These are phyloP conservation scores for Pulveroboletus sp. DNA, from an alignment of 768 basidiomycete genomes.

Conservation along the genomic window DNA sequence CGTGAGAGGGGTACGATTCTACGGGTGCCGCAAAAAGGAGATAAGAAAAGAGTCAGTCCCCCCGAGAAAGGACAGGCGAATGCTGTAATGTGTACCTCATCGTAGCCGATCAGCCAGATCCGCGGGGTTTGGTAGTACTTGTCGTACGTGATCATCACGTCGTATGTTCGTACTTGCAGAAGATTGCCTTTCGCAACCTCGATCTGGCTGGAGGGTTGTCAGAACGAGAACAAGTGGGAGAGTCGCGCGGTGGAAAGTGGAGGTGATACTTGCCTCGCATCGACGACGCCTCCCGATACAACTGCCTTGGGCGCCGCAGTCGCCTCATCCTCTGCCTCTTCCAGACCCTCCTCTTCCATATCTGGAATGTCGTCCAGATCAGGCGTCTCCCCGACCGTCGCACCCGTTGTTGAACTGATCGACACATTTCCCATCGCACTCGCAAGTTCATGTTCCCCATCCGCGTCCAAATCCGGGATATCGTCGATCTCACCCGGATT, in stretches of 20 bases:
- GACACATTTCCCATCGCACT: constrained; percentile 44
- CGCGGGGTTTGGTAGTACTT: constrained; percentile 99
- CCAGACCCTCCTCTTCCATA: constrained; percentile 94
- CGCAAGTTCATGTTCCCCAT: constrained; percentile 47
- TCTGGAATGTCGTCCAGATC: constrained; percentile 98
- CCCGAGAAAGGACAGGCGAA: not conserved
- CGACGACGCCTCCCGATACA: constrained; percentile 34
- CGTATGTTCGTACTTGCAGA: constrained; percentile 95
- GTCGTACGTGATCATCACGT: constrained; percentile 99
- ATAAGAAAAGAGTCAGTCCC: no score
- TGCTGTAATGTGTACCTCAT: constrained; percentile 60
- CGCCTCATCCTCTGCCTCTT: constrained; percentile 85
- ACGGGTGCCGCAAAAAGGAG: not conserved
- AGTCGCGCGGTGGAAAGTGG: not conserved
- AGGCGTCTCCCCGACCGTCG: constrained; percentile 57
- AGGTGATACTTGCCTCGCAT: constrained; percentile 43
- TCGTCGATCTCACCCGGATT: constrained; percentile 72
- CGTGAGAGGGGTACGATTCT: constrained; percentile 87
- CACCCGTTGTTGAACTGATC: constrained; percentile 34
- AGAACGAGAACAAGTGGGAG: not conserved
- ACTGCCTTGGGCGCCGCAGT: constrained; percentile 56
- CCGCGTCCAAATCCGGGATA: constrained; percentile 85
- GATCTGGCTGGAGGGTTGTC: constrained; percentile 40
- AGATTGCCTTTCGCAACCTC: constrained; percentile 76
- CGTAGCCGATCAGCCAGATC: constrained; percentile 96